These are phyloP conservation scores for Agrocybe pediades DNA, from an alignment of 768 basidiomycete genomes.

Conservation along the genomic window DNA sequence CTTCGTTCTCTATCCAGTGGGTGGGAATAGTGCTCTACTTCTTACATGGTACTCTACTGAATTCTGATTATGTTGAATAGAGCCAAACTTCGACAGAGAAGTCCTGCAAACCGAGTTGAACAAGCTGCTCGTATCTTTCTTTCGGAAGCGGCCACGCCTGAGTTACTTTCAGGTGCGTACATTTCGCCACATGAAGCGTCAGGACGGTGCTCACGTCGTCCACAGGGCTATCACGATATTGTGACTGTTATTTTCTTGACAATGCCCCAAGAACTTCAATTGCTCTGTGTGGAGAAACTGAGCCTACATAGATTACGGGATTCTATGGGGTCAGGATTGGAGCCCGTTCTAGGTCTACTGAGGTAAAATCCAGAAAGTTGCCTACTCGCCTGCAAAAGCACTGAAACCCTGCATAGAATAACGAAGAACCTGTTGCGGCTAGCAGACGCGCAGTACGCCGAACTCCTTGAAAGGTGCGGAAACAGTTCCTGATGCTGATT, in stretches of 20 bases:
- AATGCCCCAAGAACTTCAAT: slow-evolving; percentile 58
- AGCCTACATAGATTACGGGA: slow-evolving; percentile 82
- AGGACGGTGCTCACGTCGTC: neutral
- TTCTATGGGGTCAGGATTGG: slow-evolving; percentile 84
- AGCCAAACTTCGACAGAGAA: slow-evolving; percentile 41
- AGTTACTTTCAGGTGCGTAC: slow-evolving; percentile 78
- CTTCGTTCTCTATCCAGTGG: slow-evolving; percentile 91
- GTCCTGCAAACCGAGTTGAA: slow-evolving; percentile 67
- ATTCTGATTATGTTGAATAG: slow-evolving; percentile 12
- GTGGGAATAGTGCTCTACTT: slow-evolving; percentile 37
- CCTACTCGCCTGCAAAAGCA: neutral
- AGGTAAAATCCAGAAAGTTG: too few species aligned
- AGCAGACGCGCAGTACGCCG: slow-evolving; percentile 69
- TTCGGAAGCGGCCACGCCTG: slow-evolving; percentile 71
- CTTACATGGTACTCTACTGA: slow-evolving; percentile 16
- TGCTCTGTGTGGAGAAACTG: slow-evolving; percentile 66
- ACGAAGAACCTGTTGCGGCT: slow-evolving; percentile 72
- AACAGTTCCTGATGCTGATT: neutral
- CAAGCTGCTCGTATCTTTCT: slow-evolving; percentile 70
- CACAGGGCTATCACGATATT: slow-evolving; percentile 91
- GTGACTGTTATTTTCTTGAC: slow-evolving; percentile 82
- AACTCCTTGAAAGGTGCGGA: slow-evolving; percentile 66
- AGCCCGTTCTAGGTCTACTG: slow-evolving; percentile 81
- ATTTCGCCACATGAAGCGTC: neutral
- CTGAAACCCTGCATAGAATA: slow-evolving; percentile 43